Conservation (phyloP, 805 yeast species). For the Clavispora carvajalis region DNA sequence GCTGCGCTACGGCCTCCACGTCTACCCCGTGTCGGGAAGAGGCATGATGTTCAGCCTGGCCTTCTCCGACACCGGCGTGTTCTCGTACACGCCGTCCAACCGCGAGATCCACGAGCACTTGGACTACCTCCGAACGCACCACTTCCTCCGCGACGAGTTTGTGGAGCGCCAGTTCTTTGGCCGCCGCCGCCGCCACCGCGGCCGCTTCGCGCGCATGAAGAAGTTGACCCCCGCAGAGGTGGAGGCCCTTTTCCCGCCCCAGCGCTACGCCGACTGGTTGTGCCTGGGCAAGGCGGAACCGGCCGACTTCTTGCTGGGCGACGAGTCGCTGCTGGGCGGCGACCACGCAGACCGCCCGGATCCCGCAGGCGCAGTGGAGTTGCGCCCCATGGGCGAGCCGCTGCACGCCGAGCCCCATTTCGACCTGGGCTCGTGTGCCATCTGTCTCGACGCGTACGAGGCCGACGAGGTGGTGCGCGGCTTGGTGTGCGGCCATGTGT, state of each 20-base stretch:
- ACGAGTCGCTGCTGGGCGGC: not conserved
- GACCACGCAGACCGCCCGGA: not conserved
- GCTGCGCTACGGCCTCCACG: conserved; percentile 50
- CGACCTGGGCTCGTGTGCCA: conserved; percentile 70
- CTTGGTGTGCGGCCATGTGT: conserved; percentile 76
- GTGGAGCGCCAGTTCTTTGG: conserved; percentile 22
- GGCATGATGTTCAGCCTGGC: conserved; percentile 14
- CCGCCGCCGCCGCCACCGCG: conserved; percentile 31
- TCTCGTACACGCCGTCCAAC: conserved; percentile 13
- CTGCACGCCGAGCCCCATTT: conserved; percentile 37
- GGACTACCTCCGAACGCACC: conserved; percentile 29
- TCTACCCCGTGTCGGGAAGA: conserved; percentile 32
- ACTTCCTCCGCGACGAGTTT: conserved; percentile 27
- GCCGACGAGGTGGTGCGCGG: conserved; percentile 65
- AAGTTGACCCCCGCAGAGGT: conserved; percentile 53
- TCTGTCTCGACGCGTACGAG: conserved; percentile 65
- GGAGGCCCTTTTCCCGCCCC: conserved; percentile 53
- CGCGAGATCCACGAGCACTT: conserved; percentile 32
- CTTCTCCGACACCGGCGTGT: conserved; percentile 4
- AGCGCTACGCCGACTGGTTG: conserved; percentile 56
- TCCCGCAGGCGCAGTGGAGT: conserved; percentile 2
- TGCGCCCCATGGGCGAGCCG: conserved; percentile 1
- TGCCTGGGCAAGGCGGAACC: conserved; percentile 46
- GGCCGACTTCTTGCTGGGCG: conserved; percentile 2
- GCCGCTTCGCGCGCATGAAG: conserved; percentile 42